Conservation (phyloP, 768 basidiomycete species). For the Collybia sp. region DNA sequence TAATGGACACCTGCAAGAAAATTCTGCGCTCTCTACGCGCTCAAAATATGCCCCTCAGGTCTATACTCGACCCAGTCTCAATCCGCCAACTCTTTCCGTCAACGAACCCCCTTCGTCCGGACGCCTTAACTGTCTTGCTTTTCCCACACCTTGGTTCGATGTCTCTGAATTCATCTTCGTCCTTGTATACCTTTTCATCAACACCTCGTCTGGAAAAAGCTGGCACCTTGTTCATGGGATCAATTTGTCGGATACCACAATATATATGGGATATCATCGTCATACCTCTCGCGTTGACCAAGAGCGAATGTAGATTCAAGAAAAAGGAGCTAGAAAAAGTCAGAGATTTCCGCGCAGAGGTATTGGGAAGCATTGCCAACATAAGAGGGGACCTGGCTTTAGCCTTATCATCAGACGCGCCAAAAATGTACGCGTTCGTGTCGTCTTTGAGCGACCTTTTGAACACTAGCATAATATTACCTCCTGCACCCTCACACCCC, state of each 20-base stretch:
- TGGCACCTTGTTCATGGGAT: conserved; percentile 5
- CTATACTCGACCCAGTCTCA: conserved; percentile 41
- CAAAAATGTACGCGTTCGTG: conserved; percentile 7
- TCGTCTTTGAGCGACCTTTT: conserved; percentile 12
- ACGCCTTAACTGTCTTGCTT: conserved; percentile 48
- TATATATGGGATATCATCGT: too few relatives aligned
- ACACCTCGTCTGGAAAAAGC: conserved; percentile 10
- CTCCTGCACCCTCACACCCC: conserved; percentile 3
- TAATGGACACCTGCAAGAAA: conserved; percentile 28
- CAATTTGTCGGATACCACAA: conserved; percentile 21
- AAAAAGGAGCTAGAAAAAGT: conserved; percentile 54
- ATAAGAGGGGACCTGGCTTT: conserved; percentile 42
- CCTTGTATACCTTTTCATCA: conserved; percentile 7
- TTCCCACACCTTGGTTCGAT: conserved; percentile 51
- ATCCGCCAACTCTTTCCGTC: conserved; percentile 45
- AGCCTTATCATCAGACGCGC: conserved; percentile 19
- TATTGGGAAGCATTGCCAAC: conserved; percentile 57
- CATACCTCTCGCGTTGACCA: conserved; percentile 56
- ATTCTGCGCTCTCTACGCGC: conserved; percentile 38
- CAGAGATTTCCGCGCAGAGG: conserved; percentile 63
- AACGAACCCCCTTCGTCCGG: conserved; percentile 38
- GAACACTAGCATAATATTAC: conserved; percentile 10
- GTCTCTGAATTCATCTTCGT: conserved; percentile 7
- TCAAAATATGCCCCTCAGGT: conserved; percentile 41
- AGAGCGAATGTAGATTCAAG: conserved; percentile 65